phyloP scores from a whole-genome alignment of 2,329 filamentous ascomycete species.

The Aspergillus awamori region DNA sequence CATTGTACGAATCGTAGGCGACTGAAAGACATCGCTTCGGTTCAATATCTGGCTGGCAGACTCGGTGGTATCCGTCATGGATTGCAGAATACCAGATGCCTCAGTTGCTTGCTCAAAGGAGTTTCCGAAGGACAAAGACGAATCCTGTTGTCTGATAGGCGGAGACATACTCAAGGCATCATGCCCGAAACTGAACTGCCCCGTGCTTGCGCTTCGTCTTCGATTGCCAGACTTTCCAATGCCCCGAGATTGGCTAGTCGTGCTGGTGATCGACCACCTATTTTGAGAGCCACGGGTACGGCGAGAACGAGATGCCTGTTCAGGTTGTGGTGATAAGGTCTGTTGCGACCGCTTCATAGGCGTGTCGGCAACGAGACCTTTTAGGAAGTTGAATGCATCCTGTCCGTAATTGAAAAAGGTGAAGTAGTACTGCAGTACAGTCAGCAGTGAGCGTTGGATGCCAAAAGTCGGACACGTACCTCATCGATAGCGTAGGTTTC shows the following conservation, averaged over 20 bases:
- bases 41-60: constrained; percentile 90
- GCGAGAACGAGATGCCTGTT: constrained; percentile 21
- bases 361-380: constrained; percentile 69
- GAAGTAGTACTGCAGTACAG: constrained; percentile 79
- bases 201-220: constrained; percentile 65
- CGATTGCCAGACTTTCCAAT: constrained; percentile 24
- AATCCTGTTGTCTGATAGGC: constrained; percentile 60
- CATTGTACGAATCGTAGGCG: constrained; percentile 64
- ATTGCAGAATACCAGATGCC: constrained; percentile 70
- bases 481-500: constrained; percentile 96
- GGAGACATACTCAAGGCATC: constrained; percentile 54
- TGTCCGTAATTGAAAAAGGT: constrained; percentile 88
- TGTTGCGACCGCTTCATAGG: constrained; percentile 48
- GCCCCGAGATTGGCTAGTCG: constrained; percentile 15
- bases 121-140: constrained; percentile 74
- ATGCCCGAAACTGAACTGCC: constrained; percentile 56
- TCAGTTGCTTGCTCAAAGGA: constrained; percentile 74
- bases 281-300: constrained; percentile 20
- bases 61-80: constrained; percentile 70
- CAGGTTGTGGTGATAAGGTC: constrained; percentile 20
- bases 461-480: constrained; percentile 49
- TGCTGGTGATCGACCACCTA: constrained; percentile 28
- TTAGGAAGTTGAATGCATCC: constrained; percentile 79
- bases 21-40: constrained; percentile 84
- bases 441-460: constrained; percentile 18